Evolutionary conservation across 225 moss, liverwort and hornwort species (phyloP), one percentile per base, ranked within the genome.

Genomic region (Lunularia cruciata): DNA sequence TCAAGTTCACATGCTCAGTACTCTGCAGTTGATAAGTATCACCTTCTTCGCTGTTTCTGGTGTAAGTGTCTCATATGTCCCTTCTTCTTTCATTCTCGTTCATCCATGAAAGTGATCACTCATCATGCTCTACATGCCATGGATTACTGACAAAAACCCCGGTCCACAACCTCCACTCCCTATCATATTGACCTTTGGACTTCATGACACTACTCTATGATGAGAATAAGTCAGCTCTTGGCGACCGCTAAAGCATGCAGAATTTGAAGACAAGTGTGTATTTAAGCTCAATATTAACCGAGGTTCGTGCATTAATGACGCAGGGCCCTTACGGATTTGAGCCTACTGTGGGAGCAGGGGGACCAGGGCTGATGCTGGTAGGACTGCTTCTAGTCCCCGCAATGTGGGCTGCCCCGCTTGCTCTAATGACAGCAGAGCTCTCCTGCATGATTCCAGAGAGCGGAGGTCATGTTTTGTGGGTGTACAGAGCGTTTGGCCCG

Each of bases 391-490:
- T 83, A 15, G 40, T 90, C 63, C 79, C 79, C 0, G 2, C 55
- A 27, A 3, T 95, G 1, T 95, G 95, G 95, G 76, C 70, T 6
- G 59, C 74, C 13, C 92, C 95, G 28, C 68, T 90, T 23, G 70
- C 79, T 33, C 63, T 75, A 12, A 92, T 95, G 92, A 88, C 95
- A 8, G 34, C 86, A 10, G 92, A 95, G 70, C 81, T 95, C 38
- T 77, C 92, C 14, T 92, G 91, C 16, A 92, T 95, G 89, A 95
- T 95, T 49, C 95, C 95, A 0, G 88, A 92, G 71, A 95, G 79
- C 8, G 95, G 95, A 26, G 95, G 95, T 6, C 95, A 95, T 78
- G 88, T 95, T 11, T 72, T 95, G 65, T 92, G 92, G 92, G 87
- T 92, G 6, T 92, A 92, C 47, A 71, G 92, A 56, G 95, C 95